Base-by-base conservation (phyloP, 768 basidiomycete species). In the Xerocomus spinulosus region DNA sequence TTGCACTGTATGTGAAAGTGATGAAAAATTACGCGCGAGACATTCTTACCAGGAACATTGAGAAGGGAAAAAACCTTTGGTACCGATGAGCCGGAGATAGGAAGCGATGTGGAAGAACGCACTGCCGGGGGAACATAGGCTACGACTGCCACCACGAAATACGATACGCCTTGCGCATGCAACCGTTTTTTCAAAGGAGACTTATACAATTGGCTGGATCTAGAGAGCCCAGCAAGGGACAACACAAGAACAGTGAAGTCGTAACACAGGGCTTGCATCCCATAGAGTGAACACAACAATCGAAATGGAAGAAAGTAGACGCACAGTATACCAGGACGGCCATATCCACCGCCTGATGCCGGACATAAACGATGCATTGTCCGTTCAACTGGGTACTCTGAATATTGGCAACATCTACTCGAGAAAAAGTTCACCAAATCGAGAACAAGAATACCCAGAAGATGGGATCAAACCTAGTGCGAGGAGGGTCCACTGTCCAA, bases 401-500 rank as follows among this genome's bases (percentile, higher is more conserved):
- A 26, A 59, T 24, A 17, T 51, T 51, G 9, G 46, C 44, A 28
- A 55, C 36, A 29, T 51, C 63, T 67, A 34, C 46, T 24, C n/a
- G n/a, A n/a, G 3, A 20, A 36, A 42, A n/a, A n/a, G n/a, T 14
- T 29, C 7, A 14, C 9, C 28, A 1, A 2, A 13, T 34, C 10
- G 23, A 43, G 21, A 33, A 23, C 5, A 34, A 33, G 6, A 5
- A 4, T 15, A 8, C 9, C 2, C 18, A 34, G 13, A 17, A 17
- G 28, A 34, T 2, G 4, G 15, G 14, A 28, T 2, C 50, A 1
- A 46, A 58, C 62, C 51, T 0, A 62, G 35, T 1, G 45, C 51
- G 1, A 64, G 44, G 4, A 56, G 34, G 14, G 43, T 36, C 65
- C 63, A 67, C 12, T 64, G 65, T 9, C 54, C 62, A 9, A 54